phyloP scores from a whole-genome alignment of 1,284 basidiomycete genomes.

The Sporisorium scitamineum region DNA sequence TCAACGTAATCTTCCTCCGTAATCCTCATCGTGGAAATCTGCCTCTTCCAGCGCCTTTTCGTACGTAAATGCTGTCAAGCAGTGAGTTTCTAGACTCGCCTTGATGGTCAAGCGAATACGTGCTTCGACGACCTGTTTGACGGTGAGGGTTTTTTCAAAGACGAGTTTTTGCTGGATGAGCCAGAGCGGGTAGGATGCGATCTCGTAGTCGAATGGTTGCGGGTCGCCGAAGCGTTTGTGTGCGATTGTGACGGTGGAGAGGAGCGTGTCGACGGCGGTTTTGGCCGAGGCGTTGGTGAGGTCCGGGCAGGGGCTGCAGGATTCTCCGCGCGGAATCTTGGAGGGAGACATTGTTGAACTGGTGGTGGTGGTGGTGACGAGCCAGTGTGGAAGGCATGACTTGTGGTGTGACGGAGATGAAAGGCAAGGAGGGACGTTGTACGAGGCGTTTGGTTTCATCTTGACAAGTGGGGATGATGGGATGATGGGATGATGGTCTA shows the following conservation, averaged over 20 bases:
- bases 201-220: conserved; percentile 7
- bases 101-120: conserved; percentile 27
- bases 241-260: conserved; percentile 17
- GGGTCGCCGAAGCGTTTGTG: conserved; percentile 18
- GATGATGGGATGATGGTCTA: too few relatives aligned
- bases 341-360: conserved; percentile 6
- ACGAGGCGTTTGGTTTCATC: background rate
- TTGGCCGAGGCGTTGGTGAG: conserved; percentile 19
- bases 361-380: background rate
- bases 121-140: conserved; percentile 21
- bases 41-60: conserved; percentile 17
- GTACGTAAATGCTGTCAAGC: conserved; percentile 45
- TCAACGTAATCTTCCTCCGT: conserved; percentile 3
- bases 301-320: conserved; percentile 24
- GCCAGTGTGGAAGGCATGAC: background rate
- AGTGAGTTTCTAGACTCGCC: conserved; percentile 40
- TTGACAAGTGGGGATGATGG: too few relatives aligned
- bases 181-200: background rate
- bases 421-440: background rate
- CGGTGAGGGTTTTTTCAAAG: background rate
- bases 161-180: conserved; percentile 1
- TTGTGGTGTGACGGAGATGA: background rate
- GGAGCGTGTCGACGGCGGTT: conserved; percentile 24
- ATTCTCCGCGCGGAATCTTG: conserved; percentile 22
- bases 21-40: background rate